A percentile compares a stretch with the other conserved stretches of the same genome.
Evolutionary conservation across 768 basidiomycete species (phyloP).

Genomic region (Amanita exitialis): DNA sequence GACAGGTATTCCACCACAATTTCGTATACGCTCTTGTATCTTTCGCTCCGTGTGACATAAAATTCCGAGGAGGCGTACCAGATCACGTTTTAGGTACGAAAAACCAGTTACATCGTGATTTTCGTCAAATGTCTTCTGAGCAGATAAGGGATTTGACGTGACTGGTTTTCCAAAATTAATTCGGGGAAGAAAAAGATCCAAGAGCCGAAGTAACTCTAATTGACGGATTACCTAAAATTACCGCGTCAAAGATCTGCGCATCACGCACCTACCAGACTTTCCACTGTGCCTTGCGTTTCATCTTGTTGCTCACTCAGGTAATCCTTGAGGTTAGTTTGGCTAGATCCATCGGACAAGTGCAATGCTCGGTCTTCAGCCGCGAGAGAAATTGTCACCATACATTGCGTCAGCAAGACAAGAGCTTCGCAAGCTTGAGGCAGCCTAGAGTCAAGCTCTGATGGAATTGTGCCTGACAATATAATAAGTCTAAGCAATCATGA

Average conservation of each 20-base stretch:
- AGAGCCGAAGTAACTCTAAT: conserved; percentile 59
- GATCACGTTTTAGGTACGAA: conserved; percentile 77
- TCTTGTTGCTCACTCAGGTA: conserved; percentile 36
- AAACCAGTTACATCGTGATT: conserved; percentile 46
- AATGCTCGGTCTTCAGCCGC: conserved; percentile 31
- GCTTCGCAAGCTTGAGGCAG: conserved; percentile 77
- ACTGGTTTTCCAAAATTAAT: conserved; percentile 72
- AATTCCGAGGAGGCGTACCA: conserved; percentile 81
- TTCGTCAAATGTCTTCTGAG: conserved; percentile 10
- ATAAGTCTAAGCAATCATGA: background rate
- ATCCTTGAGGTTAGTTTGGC: conserved; percentile 18
- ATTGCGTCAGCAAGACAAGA: conserved; percentile 69
- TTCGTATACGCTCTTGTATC: conserved; percentile 68
- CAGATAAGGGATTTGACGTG: conserved; percentile 15
- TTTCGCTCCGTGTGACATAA: conserved; percentile 52
- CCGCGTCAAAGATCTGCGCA: background rate
- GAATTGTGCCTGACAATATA: conserved; percentile 6
- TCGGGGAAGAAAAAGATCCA: conserved; percentile 77
- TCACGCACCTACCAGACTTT: conserved; percentile 47
- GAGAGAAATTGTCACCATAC: conserved; percentile 55
- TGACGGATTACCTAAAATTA: conserved; percentile 4
- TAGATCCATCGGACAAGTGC: conserved; percentile 9
- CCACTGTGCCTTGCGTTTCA: conserved; percentile 36
- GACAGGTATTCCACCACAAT: conserved; percentile 65
- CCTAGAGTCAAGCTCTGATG: conserved; percentile 49